phyloP scores from a whole-genome alignment of 2,329 filamentous ascomycete genomes.

The Juglanconis juglandina region DNA sequence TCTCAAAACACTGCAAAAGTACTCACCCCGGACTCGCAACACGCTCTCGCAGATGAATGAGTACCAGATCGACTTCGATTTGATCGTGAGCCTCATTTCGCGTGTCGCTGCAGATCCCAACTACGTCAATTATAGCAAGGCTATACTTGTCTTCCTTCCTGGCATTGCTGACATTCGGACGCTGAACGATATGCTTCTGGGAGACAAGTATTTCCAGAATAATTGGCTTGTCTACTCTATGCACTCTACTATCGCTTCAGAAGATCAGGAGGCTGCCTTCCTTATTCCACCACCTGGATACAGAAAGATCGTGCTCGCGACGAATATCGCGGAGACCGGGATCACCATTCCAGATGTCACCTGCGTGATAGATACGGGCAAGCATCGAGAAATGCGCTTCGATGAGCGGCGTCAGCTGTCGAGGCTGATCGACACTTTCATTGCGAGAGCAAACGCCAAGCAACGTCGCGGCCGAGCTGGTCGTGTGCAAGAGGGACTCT shows the following conservation, averaged over 20 bases:
- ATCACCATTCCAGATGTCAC: constrained; percentile 98
- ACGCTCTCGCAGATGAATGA: constrained; percentile 79
- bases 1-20: constrained; percentile 64
- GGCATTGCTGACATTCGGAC: constrained; percentile 90
- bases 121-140: constrained; percentile 74
- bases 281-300: constrained; percentile 75
- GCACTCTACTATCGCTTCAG: constrained; percentile 91
- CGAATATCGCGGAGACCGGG: constrained; percentile 97
- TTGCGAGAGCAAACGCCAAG: constrained; percentile 92
- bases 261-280: constrained; percentile 94
- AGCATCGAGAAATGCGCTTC: constrained; percentile 96
- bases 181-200: constrained; percentile 78
- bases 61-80: constrained; percentile 84
- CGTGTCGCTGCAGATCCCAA: constrained; percentile 68
- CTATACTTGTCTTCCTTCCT: constrained; percentile 90
- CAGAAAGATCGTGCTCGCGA: constrained; percentile 92
- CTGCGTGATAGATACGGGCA: constrained; percentile 93
- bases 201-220: constrained; percentile 70
- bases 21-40: constrained; percentile 72
- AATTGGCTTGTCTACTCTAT: constrained; percentile 86
- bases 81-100: constrained; percentile 76
- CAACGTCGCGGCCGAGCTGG: constrained; percentile 91
- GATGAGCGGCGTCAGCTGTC: constrained; percentile 91
- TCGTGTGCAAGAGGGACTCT: constrained; percentile 90
- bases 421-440: constrained; percentile 87